Evolutionary conservation across 2,329 filamentous ascomycete species (phyloP).

Genomic region (Monilinia fructicola): DNA sequence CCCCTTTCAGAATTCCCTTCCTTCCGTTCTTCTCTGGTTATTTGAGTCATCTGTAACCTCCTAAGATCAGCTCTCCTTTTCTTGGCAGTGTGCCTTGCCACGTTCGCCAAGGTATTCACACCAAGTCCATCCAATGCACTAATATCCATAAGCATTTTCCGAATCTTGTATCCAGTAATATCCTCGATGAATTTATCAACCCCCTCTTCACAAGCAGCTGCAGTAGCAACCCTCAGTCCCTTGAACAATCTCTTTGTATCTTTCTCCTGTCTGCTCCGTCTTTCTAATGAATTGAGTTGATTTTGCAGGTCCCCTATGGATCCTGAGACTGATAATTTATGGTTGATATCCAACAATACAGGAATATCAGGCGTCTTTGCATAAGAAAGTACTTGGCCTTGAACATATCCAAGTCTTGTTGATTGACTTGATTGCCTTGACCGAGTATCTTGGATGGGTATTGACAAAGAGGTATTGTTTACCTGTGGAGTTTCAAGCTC

Average conservation of each 20-base stretch:
- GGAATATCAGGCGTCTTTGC: constrained; percentile 1
- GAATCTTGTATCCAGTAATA: constrained; percentile 53
- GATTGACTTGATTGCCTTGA: constrained; percentile 12
- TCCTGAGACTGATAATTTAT: constrained; percentile 5
- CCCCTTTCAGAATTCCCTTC: not conserved
- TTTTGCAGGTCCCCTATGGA: not conserved
- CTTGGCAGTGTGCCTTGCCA: constrained; percentile 33
- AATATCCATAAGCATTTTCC: constrained; percentile 56
- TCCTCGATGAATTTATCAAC: constrained; percentile 54
- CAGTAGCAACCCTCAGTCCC: constrained; percentile 55
- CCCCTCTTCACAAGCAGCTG: constrained; percentile 55
- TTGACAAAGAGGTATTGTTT: constrained; percentile 1
- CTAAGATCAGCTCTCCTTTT: constrained; percentile 28
- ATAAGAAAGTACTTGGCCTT: constrained; percentile 12
- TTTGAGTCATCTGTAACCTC: constrained; percentile 7
- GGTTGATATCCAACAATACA: not conserved
- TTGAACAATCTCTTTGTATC: constrained; percentile 50
- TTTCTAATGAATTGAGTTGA: constrained; percentile 12
- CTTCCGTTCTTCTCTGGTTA: constrained; percentile 3
- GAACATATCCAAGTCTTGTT: constrained; percentile 11
- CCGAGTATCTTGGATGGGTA: not conserved
- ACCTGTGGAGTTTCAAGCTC: not conserved
- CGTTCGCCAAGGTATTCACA: constrained; percentile 31
- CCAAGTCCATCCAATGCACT: constrained; percentile 51
- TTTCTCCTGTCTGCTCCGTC: not conserved